Conservation (phyloP, 2,329 filamentous ascomycete species). For the Monosporascus sp. region DNA sequence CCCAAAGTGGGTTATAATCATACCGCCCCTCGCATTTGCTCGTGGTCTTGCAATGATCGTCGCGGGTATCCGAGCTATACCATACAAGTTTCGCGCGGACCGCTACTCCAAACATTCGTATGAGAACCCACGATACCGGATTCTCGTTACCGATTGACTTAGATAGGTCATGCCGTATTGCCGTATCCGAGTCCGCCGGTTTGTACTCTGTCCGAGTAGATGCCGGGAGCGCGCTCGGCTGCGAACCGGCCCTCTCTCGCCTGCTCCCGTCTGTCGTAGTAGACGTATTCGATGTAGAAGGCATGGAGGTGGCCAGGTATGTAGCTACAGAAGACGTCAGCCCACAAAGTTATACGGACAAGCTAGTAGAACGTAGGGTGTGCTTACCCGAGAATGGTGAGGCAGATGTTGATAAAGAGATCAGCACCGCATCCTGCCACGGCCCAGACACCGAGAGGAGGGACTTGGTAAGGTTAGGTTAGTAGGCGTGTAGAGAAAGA, state of each 20-base stretch:
- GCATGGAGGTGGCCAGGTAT: conserved; percentile 75
- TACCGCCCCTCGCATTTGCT: background rate
- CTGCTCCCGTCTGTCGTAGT: conserved; percentile 68
- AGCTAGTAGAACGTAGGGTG: background rate
- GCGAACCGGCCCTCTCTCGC: conserved; percentile 50
- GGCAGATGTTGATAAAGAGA: conserved; percentile 59
- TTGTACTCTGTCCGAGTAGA: conserved; percentile 70
- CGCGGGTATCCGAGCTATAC: background rate
- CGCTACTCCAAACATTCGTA: background rate
- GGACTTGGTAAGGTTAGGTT: conserved; percentile 40
- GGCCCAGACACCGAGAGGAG: conserved; percentile 58
- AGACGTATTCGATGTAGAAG: conserved; percentile 79
- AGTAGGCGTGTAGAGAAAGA: conserved; percentile 1
- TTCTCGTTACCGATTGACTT: background rate
- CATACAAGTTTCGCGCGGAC: conserved; percentile 1
- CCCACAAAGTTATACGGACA: background rate
- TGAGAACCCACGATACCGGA: background rate
- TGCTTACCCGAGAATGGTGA: conserved; percentile 58
- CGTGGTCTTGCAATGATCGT: too few relatives aligned
- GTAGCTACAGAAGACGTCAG: conserved; percentile 40
- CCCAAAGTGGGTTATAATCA: background rate
- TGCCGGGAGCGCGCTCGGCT: conserved; percentile 54
- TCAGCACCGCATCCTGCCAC: conserved; percentile 62
- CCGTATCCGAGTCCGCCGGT: conserved; percentile 63
- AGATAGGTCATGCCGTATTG: conserved; percentile 35